Evolutionary conservation across 192 early-diverging fungal genomes (phyloP).

Genomic region (Piromyces sp.): DNA sequence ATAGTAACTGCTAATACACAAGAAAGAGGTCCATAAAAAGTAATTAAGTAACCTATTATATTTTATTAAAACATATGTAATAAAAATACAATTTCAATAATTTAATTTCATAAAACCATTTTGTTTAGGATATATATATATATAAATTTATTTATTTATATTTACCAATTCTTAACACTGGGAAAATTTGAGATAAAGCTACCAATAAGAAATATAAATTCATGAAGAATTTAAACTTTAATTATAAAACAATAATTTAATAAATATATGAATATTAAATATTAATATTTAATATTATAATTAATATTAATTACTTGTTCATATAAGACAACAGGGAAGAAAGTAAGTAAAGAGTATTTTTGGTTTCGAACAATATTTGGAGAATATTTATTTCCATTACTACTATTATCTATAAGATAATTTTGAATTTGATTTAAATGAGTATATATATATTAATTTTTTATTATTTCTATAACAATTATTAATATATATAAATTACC

Average conservation of each 20-base stretch:
- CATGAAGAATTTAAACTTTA: conserved; percentile 83
- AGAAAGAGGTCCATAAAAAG: conserved; percentile 76
- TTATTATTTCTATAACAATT: neutral
- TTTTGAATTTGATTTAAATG: too few species aligned
- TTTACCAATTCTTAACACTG: conserved; percentile 63
- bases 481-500: neutral
- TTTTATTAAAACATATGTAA: neutral
- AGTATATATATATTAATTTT: too few species aligned
- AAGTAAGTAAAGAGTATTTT: conserved; percentile 66
- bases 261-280: too few species aligned
- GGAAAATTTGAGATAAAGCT: conserved; percentile 79
- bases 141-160: neutral
- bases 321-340: conserved; percentile 62
- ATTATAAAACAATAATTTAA: too few species aligned
- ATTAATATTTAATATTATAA: neutral
- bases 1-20: conserved; percentile 87
- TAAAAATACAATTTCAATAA: too few species aligned
- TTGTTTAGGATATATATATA: neutral
- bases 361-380: conserved; percentile 78
- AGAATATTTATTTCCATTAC: conserved; percentile 8
- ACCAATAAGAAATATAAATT: conserved; percentile 89
- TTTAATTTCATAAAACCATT: too few species aligned
- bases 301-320: conserved; percentile 35
- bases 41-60: conserved; percentile 56
- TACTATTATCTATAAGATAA: neutral